These are phyloP conservation scores for Ceratocystis cubensis DNA, from an alignment of 2,329 filamentous ascomycete species.

Conservation along the genomic window DNA sequence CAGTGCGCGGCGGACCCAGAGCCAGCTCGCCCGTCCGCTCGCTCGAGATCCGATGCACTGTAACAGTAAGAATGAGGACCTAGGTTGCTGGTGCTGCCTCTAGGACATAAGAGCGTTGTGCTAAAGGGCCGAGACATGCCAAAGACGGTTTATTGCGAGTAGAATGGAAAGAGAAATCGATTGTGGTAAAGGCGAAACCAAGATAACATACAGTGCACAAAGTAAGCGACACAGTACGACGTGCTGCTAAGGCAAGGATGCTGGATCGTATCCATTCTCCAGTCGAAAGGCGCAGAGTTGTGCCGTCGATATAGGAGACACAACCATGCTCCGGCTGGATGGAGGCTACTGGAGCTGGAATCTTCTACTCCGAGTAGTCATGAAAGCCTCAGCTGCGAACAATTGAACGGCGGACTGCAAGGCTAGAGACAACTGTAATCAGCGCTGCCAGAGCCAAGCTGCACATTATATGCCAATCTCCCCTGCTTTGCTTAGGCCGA, in stretches of 20 bases:
- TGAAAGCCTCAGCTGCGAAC: too few species aligned
- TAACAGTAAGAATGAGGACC: neutral
- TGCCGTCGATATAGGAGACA: neutral
- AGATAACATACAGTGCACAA: neutral
- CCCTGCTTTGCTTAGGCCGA: neutral
- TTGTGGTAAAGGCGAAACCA: neutral
- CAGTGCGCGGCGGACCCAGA: neutral
- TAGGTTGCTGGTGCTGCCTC: too few species aligned
- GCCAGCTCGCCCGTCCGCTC: neutral
- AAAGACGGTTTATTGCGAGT: neutral
- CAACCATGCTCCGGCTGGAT: too few species aligned
- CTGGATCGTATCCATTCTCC: neutral
- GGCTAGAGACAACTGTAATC: too few species aligned
- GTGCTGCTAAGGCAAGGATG: neutral
- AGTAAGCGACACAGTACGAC: neutral
- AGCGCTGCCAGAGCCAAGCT: neutral
- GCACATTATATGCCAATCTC: neutral
- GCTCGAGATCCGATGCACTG: neutral
- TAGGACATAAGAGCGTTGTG: too few species aligned
- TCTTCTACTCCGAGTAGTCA: too few species aligned
- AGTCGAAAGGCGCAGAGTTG: neutral
- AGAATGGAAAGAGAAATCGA: neutral
- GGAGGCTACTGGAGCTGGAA: too few species aligned
- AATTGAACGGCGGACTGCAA: too few species aligned
- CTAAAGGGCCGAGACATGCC: neutral